These are phyloP conservation scores for Steccherinum ochraceum DNA, from an alignment of 768 basidiomycete species.

Conservation along the genomic window DNA sequence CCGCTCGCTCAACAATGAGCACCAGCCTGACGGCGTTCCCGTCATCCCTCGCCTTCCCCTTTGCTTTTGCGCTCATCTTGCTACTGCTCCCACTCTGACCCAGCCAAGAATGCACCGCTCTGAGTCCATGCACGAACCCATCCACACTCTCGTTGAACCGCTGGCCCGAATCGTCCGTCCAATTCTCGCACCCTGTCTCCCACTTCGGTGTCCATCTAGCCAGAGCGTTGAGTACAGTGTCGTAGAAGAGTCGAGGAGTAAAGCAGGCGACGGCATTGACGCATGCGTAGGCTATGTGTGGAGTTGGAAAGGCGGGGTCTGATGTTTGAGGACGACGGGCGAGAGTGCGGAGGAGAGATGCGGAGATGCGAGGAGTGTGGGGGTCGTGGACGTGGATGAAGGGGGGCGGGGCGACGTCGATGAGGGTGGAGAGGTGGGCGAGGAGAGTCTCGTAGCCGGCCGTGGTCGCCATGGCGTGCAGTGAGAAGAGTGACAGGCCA, in stretches of 20 bases:
- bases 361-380: conserved; percentile 38
- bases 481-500: too few relatives aligned
- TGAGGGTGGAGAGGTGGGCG: conserved; percentile 11
- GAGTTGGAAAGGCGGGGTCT: conserved; percentile 6
- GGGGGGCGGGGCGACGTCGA: conserved; percentile 41
- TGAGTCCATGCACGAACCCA: conserved; percentile 62
- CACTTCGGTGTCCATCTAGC: conserved; percentile 50
- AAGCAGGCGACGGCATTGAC: conserved; percentile 58
- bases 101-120: conserved; percentile 34
- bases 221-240: conserved; percentile 56
- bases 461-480: background rate
- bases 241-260: conserved; percentile 56
- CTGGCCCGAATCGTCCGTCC: conserved; percentile 33
- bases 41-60: conserved; percentile 20
- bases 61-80: background rate
- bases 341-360: conserved; percentile 34
- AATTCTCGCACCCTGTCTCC: conserved; percentile 57
- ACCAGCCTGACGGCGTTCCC: conserved; percentile 34
- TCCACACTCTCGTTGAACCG: conserved; percentile 64
- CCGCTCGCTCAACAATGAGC: conserved; percentile 61
- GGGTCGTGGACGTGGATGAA: conserved; percentile 68
- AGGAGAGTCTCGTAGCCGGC: background rate
- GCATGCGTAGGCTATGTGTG: conserved; percentile 34
- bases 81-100: conserved; percentile 3
- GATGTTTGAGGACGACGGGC: conserved; percentile 18